These are phyloP conservation scores for Asterella californica DNA, from an alignment of 225 moss, liverwort and hornwort genomes.

Conservation along the genomic window DNA sequence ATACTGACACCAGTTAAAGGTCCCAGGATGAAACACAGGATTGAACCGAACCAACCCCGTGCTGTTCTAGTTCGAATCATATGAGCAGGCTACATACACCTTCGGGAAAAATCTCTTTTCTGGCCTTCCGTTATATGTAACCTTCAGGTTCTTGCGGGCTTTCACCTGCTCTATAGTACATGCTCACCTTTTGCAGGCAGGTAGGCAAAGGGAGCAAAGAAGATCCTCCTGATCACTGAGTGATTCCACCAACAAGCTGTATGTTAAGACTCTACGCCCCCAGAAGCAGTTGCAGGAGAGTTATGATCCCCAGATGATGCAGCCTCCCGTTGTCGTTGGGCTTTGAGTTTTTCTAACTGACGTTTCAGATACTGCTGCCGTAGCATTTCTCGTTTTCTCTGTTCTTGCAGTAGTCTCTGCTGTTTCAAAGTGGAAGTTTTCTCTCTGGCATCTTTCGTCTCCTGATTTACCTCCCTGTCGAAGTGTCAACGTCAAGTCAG, in stretches of 20 bases:
- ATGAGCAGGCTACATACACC: background rate
- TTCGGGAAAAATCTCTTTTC: background rate
- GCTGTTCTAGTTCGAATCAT: background rate
- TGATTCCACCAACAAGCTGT: background rate
- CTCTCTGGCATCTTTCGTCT: constrained; percentile 76
- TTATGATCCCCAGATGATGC: background rate
- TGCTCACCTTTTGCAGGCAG: background rate
- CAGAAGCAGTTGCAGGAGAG: constrained; percentile 1
- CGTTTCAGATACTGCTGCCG: constrained; percentile 81
- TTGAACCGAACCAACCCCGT: background rate
- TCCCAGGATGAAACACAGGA: too few relatives aligned
- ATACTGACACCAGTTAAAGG: too few relatives aligned
- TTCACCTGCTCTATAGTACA: background rate
- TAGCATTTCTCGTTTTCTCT: constrained; percentile 70
- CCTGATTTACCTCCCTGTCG: constrained; percentile 74
- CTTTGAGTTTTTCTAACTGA: constrained; percentile 72
- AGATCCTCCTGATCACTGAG: constrained; percentile 4
- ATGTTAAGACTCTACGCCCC: background rate
- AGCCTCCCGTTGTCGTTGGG: constrained; percentile 12
- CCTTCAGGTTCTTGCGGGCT: background rate
- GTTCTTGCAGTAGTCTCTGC: constrained; percentile 61
- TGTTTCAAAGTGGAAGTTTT: constrained; percentile 76
- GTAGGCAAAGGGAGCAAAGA: background rate
- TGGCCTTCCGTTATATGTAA: background rate
- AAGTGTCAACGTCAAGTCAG: too few relatives aligned